Conservation (phyloP, 2,329 filamentous ascomycete genomes). For the Cladosporium velox region DNA sequence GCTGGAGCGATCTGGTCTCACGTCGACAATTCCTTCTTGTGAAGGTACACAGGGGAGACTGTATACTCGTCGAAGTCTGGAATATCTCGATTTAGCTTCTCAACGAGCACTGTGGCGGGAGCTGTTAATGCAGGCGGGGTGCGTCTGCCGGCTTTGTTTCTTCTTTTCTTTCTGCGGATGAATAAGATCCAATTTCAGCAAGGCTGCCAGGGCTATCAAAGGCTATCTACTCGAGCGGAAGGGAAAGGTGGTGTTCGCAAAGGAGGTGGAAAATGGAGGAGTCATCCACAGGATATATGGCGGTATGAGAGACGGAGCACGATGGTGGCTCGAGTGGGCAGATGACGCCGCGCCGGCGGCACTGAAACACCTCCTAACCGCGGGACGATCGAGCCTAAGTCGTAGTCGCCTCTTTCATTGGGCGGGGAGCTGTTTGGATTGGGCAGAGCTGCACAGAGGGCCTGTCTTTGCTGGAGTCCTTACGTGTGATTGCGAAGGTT, state of each 20-base stretch:
- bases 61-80: not conserved
- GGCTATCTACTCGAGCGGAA: conserved; percentile 30
- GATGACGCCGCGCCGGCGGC: conserved; percentile 20
- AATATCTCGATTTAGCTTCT: conserved; percentile 30
- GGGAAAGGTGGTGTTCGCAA: conserved; percentile 14
- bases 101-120: conserved; percentile 26
- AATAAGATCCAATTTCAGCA: conserved; percentile 21
- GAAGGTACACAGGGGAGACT: not conserved
- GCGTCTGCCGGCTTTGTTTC: conserved; percentile 19
- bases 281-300: conserved; percentile 21
- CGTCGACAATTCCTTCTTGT: conserved; percentile 3
- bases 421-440: conserved; percentile 19
- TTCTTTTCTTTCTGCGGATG: conserved; percentile 24
- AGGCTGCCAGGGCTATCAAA: conserved; percentile 27
- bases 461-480: conserved; percentile 11
- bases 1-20: not conserved
- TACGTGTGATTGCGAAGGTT: not conserved
- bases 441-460: conserved; percentile 20
- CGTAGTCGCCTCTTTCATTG: conserved; percentile 1
- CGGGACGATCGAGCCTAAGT: conserved; percentile 17
- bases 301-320: conserved; percentile 25
- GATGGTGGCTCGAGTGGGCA: conserved; percentile 23
- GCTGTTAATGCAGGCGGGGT: conserved; percentile 22
- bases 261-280: conserved; percentile 15
- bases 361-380: conserved; percentile 17